Percentiles rank a stretch among this genome's conserved stretches.
phyloP scores from a whole-genome alignment of 2,329 filamentous ascomycete genomes.

The Nakataea oryzae region DNA sequence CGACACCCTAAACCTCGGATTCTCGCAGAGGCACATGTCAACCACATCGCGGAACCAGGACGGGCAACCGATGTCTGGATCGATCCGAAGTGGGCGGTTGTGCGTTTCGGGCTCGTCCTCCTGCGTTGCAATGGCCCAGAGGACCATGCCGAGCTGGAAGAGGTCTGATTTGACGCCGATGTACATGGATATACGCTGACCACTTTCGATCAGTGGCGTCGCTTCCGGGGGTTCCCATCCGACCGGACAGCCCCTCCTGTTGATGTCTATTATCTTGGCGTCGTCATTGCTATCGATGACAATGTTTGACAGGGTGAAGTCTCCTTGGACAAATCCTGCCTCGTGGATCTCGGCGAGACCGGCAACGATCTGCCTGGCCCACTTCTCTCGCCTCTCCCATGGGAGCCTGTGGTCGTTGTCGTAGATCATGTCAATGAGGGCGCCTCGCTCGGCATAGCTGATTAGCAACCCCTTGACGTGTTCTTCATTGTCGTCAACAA shows the following conservation, averaged over 20 bases:
- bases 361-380: slow-evolving; percentile 84
- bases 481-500: slow-evolving; percentile 67
- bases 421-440: slow-evolving; percentile 84
- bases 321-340: slow-evolving; percentile 90
- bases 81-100: slow-evolving; percentile 55
- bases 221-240: slow-evolving; percentile 97
- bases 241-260: slow-evolving; percentile 89
- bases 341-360: slow-evolving; percentile 91
- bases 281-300: slow-evolving; percentile 78
- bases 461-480: slow-evolving; percentile 83
- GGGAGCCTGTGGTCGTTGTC: slow-evolving; percentile 54
- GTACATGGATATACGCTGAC: slow-evolving; percentile 89
- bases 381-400: slow-evolving; percentile 69
- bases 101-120: slow-evolving; percentile 83
- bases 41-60: slow-evolving; percentile 70
- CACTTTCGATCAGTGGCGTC: slow-evolving; percentile 71
- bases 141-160: slow-evolving; percentile 91
- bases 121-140: slow-evolving; percentile 83
- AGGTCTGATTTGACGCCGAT: slow-evolving; percentile 97
- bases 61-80: slow-evolving; percentile 54
- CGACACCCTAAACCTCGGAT: slow-evolving; percentile 61
- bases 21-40: slow-evolving; percentile 62
- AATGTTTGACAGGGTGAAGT: slow-evolving; percentile 95
- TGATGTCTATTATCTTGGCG: slow-evolving; percentile 97
- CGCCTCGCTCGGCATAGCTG: slow-evolving; percentile 74